A percentile compares a stretch with the other conserved stretches of the same genome.
These are phyloP conservation scores for Uncinocarpus reesii DNA, from an alignment of 2,329 filamentous ascomycete genomes.

Conservation along the genomic window DNA sequence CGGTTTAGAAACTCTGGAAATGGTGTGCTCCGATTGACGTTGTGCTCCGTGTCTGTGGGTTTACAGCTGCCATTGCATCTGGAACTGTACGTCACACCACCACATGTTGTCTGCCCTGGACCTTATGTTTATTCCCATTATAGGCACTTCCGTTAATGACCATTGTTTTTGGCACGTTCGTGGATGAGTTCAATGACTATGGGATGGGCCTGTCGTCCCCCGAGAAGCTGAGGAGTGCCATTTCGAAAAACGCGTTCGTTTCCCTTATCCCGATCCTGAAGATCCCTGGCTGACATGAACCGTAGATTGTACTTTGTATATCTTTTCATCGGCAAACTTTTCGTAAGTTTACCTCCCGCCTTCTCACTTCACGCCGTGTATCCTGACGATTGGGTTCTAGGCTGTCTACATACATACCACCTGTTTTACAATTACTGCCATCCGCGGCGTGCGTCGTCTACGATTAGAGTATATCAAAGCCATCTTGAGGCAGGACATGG, in stretches of 20 bases:
- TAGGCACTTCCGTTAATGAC: conserved; percentile 37
- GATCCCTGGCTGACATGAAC: not conserved
- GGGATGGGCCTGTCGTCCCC: conserved; percentile 25
- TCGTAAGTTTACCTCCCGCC: conserved; percentile 7
- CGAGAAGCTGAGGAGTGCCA: conserved; percentile 30
- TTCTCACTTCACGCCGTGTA: not conserved
- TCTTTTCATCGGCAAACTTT: conserved; percentile 53
- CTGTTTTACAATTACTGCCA: conserved; percentile 38
- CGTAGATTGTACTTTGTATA: conserved; percentile 55
- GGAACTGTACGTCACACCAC: conserved; percentile 12
- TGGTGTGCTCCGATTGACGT: conserved; percentile 15
- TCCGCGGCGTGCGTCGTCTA: conserved; percentile 22
- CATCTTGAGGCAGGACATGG: conserved; percentile 21
- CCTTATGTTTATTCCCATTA: not conserved
- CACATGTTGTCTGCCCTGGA: not conserved
- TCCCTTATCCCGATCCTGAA: too few species aligned
- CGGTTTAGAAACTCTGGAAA: conserved; percentile 15
- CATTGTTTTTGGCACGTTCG: conserved; percentile 44
- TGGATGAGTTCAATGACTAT: conserved; percentile 40
- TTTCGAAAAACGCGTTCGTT: conserved; percentile 29
- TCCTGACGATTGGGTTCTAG: conserved; percentile 32
- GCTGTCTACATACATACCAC: conserved; percentile 54
- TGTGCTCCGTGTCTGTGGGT: conserved; percentile 11
- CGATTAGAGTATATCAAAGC: conserved; percentile 19
- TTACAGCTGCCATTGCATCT: conserved; percentile 12